Base-by-base conservation (phyloP, 2,329 filamentous ascomycete genomes). In the Aspergillus sp. region DNA sequence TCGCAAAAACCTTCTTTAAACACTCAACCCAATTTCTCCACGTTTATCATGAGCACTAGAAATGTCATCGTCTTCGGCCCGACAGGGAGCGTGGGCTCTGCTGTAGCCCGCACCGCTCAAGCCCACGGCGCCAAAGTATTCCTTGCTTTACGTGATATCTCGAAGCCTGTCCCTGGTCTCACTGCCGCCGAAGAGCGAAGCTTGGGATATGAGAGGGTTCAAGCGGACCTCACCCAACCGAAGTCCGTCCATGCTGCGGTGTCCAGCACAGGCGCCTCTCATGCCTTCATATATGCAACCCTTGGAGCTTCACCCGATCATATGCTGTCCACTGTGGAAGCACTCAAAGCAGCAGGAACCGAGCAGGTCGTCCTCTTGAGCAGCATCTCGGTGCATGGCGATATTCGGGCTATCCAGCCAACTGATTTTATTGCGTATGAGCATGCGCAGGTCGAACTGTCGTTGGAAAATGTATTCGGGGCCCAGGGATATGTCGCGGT, bases 11-110 rank as follows among this genome's bases (percentile, higher is more conserved):
- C 9, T 20, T 17, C n/a, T 34, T 20, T 3, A 11, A 33, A 34
- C 4, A 24, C 15, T 30, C 44, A 22, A 33, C n/a, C 12, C 3
- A 9, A 46, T 3, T 15, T 27, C 24, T 22, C 20, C 5, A 50
- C n/a, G 13, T 12, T 24, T n/a, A 42, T 15, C 27, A 55, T 55
- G 53, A 49, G 53, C 19, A 24, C 27, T 12, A 48, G 22, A 49
- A 58, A 46, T 2, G 70, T 78, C 12, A 77, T 83, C 54, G 68
- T 83, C 53, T 83, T 83, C 59, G 80, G 81, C 20, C 74, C 81
- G 15, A 80, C 81, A 11, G 81, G 81, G 46, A 64, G 64, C 8
- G 75, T 82, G 30, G 82, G 74, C 47, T 75, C 74, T 22, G 64
- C 66, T 8, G 69, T 73, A 3, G 80, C 80, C 5, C 68, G 61